phyloP scores from a whole-genome alignment of 1,284 basidiomycete genomes.

The Tilletia walkeri region DNA sequence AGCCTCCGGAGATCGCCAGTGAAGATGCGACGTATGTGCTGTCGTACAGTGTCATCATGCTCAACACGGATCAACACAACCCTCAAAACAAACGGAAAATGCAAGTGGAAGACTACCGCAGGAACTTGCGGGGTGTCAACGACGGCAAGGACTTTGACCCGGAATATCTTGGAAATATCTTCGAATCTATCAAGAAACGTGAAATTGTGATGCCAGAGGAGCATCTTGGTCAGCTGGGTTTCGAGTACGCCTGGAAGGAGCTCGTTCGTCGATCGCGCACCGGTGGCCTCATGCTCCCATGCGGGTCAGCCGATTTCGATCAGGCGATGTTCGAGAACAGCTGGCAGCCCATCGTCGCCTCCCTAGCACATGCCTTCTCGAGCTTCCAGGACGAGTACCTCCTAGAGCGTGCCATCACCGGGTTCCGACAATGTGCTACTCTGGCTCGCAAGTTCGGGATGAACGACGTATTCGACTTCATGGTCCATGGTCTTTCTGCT shows the following conservation, averaged over 20 bases:
- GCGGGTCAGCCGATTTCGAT: conserved; percentile 79
- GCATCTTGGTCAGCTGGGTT: conserved; percentile 91
- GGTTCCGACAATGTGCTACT: conserved; percentile 92
- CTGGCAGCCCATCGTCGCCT: conserved; percentile 86
- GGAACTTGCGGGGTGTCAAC: conserved; percentile 91
- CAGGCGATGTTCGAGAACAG: conserved; percentile 84
- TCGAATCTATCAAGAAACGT: conserved; percentile 86
- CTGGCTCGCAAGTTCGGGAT: conserved; percentile 83
- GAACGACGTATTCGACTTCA: conserved; percentile 94
- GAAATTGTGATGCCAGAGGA: conserved; percentile 99
- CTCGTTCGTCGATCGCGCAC: conserved; percentile 77
- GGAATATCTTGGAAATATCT: conserved; percentile 83
- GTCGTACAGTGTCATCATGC: conserved; percentile 93
- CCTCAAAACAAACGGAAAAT: conserved; percentile 98
- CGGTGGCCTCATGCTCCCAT: conserved; percentile 76
- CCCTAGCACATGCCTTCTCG: conserved; percentile 67
- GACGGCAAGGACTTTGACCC: conserved; percentile 77
- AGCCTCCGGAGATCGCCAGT: conserved; percentile 83
- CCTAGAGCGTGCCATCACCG: conserved; percentile 88
- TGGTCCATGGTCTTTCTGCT: conserved; percentile 73
- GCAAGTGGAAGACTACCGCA: conserved; percentile 89
- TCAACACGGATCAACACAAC: conserved; percentile 96
- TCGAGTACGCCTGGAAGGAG: conserved; percentile 99
- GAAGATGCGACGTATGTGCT: conserved; percentile 93
- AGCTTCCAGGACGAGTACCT: conserved; percentile 94